Evolutionary conservation across 2,329 filamentous ascomycete species (phyloP).

Genomic region (Stagonosporopsis cucurbitacearum): DNA sequence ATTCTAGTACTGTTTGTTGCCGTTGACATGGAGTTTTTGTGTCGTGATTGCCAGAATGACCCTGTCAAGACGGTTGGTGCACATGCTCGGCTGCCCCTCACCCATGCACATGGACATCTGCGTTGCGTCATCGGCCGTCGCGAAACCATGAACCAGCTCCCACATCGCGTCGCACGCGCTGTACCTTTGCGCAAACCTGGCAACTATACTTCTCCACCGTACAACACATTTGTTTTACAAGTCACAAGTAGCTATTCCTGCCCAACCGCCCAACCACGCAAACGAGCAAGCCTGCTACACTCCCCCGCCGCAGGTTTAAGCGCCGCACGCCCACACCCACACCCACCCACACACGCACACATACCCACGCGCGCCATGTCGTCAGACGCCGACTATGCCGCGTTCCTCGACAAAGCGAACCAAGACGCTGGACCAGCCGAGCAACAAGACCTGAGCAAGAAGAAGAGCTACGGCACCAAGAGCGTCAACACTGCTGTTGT

Average conservation of each 20-base stretch:
- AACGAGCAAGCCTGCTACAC: not conserved
- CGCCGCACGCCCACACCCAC: not conserved
- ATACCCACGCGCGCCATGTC: conserved; percentile 60
- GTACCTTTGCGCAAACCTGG: not conserved
- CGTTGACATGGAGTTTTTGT: not conserved
- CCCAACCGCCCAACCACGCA: not conserved
- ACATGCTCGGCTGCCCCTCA: conserved; percentile 4
- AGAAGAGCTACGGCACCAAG: conserved; percentile 42
- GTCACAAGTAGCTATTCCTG: not conserved
- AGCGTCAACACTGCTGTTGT: conserved; percentile 61
- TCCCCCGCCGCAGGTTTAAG: not conserved
- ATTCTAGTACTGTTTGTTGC: not conserved
- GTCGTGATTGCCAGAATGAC: not conserved
- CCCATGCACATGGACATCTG: conserved; percentile 19
- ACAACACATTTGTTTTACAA: not conserved
- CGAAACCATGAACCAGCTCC: conserved; percentile 27
- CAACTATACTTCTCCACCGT: not conserved
- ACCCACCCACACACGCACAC: conserved; percentile 1
- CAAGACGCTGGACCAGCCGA: conserved; percentile 58
- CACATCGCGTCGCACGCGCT: conserved; percentile 15
- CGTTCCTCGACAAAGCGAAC: conserved; percentile 89
- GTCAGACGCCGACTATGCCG: conserved; percentile 80
- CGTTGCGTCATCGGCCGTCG: conserved; percentile 36
- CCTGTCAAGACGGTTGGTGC: conserved; percentile 6
- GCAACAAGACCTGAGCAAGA: conserved; percentile 34